These are phyloP conservation scores for Sungouiozyma ichnusensis DNA, from an alignment of 805 yeast species.

Conservation along the genomic window DNA sequence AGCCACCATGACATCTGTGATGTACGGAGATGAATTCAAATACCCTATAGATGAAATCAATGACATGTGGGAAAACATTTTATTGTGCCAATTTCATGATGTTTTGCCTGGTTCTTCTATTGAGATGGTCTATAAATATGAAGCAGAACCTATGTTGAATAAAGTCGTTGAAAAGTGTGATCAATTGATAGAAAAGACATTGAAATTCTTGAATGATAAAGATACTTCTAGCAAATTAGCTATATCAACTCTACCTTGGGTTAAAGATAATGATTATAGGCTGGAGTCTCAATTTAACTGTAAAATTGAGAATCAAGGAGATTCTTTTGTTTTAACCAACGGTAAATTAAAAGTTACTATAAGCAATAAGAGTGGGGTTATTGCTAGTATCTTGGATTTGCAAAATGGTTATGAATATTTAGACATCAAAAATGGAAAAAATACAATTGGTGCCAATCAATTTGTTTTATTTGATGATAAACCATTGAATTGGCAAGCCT, in stretches of 20 bases:
- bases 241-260: conserved; percentile 57
- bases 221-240: conserved; percentile 2
- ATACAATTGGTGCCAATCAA: conserved; percentile 65
- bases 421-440: conserved; percentile 43
- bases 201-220: conserved; percentile 32
- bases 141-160: conserved; percentile 69
- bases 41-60: conserved; percentile 67
- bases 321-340: conserved; percentile 38
- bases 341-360: conserved; percentile 49
- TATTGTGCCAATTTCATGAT: conserved; percentile 92
- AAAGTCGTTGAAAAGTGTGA: conserved; percentile 45
- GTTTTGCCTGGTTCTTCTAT: conserved; percentile 97
- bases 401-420: conserved; percentile 53
- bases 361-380: conserved; percentile 43
- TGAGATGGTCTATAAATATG: conserved; percentile 83
- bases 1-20: conserved; percentile 61
- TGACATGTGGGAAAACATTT: conserved; percentile 76
- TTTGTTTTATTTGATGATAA: conserved; percentile 77
- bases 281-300: conserved; percentile 24
- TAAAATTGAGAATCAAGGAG: neutral
- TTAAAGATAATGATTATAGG: neutral
- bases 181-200: conserved; percentile 41
- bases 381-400: conserved; percentile 56
- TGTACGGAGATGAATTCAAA: conserved; percentile 38
- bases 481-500: conserved; percentile 86